Evolutionary conservation across 805 yeast species (phyloP).

Genomic region (Metschnikowia dekortorum): DNA sequence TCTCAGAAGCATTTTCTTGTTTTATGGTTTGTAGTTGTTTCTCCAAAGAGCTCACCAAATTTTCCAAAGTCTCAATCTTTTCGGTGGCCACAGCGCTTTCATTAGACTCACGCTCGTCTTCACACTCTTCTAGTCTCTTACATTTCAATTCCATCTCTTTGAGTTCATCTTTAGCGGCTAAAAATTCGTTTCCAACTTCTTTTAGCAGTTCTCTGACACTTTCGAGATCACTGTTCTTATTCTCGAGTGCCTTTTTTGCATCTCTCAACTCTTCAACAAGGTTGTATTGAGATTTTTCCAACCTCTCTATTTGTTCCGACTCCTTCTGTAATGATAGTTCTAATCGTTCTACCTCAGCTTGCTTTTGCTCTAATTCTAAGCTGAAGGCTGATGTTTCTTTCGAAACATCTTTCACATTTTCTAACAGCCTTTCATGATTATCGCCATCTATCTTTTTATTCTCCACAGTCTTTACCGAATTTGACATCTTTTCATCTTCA

Average conservation of each 20-base stretch:
- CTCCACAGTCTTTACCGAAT: background rate
- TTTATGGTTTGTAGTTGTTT: background rate
- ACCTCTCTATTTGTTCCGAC: conserved; percentile 9
- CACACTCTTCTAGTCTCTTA: conserved; percentile 12
- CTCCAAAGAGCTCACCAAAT: background rate
- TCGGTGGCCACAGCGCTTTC: background rate
- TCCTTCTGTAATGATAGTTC: conserved; percentile 7
- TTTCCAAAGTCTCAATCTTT: background rate
- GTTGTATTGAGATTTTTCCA: conserved; percentile 2
- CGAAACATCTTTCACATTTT: background rate
- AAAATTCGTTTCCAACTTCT: conserved; percentile 75
- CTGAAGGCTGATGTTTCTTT: background rate
- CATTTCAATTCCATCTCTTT: conserved; percentile 10
- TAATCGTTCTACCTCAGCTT: conserved; percentile 6
- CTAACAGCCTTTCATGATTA: background rate
- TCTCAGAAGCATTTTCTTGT: background rate
- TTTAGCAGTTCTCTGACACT: conserved; percentile 69
- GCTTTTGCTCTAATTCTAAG: background rate
- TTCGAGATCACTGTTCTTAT: conserved; percentile 57
- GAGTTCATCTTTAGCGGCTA: conserved; percentile 58
- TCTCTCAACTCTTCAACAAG: conserved; percentile 23
- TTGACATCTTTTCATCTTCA: conserved; percentile 14
- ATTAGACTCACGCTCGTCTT: conserved; percentile 18
- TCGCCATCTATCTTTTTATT: conserved; percentile 10
- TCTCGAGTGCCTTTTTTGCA: conserved; percentile 7